Evolutionary conservation across 345 rosid species (phyloP), one percentile per base, ranked within the genome.

Genomic region (Anacardium occidentale): DNA sequence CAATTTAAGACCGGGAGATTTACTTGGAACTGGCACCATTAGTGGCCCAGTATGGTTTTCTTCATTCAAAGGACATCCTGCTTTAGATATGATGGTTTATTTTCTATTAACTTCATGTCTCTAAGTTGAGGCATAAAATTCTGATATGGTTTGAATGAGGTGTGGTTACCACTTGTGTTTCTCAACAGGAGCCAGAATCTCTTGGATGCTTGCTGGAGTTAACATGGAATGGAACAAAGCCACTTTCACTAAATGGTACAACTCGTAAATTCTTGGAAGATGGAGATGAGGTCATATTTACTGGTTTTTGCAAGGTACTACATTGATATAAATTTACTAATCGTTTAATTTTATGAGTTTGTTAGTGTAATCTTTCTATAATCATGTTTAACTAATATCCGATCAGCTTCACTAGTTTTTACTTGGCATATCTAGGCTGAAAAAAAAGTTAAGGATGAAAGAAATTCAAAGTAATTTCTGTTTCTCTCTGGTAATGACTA

Each of bases 1-100:
- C 87, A 95, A 92, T 83, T 77, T 95, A 69, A 87, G 99, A 81
- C 90, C 99, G 10, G 99, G 98, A 14, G 98, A 95, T 85, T 86
- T 92, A 67, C 89, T 91, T 61, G 99, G 99, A 76, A 91, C 96
- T 26, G 97, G 98, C 78, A 92, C 99, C 70, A 88, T 95, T 62
- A 95, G 98, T 53, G 99, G 97, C 84, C 96, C 97, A 12, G 98
- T 95, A 89, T 45, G 84, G 68, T 51, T 68, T 59, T 59, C 55
- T 40, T 54, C 47, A 50, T 54, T 69, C 22, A 57, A 42, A 22
- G 22, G 21, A 25, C 44, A 29, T 26, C 11, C 66, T 48, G 24
- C 37, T 20, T 24, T n/a, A 54, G 24, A 6, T 56, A 10, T 37
- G 22, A 5, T 62, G 37, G 15, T 71, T 29, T 24, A 9, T 21